phyloP scores from a whole-genome alignment of 768 basidiomycete genomes.

The Pleurotus pulmonarius region DNA sequence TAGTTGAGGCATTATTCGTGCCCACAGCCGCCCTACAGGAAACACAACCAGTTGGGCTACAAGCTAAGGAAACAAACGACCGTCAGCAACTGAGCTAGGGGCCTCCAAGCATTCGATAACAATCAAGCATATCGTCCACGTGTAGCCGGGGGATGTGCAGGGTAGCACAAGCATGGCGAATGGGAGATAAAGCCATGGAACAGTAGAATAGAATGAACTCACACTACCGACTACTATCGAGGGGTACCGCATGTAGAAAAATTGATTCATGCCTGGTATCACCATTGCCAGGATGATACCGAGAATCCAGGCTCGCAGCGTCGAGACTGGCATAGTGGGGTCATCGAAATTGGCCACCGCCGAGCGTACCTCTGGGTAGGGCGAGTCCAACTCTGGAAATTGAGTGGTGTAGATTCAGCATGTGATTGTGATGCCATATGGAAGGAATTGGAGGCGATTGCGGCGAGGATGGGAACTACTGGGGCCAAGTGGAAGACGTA shows the following conservation, averaged over 20 bases:
- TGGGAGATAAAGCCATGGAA: neutral
- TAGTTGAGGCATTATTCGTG: constrained; percentile 50
- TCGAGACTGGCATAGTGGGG: constrained; percentile 29
- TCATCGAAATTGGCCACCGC: constrained; percentile 68
- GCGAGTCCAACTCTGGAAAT: constrained; percentile 59
- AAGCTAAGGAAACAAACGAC: constrained; percentile 30
- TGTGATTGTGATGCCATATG: constrained; percentile 3
- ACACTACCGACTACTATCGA: constrained; percentile 55
- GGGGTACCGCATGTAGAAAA: constrained; percentile 72
- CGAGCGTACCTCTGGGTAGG: constrained; percentile 73
- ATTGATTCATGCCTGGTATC: constrained; percentile 73
- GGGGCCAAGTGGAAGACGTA: neutral
- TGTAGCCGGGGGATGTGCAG: constrained; percentile 1
- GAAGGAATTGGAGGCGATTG: neutral
- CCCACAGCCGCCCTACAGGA: constrained; percentile 66
- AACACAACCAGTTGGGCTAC: constrained; percentile 72
- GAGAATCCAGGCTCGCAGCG: constrained; percentile 58
- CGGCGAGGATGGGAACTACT: neutral
- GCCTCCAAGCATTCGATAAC: neutral
- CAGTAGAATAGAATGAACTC: constrained; percentile 17
- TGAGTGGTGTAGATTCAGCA: neutral
- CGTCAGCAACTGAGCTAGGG: neutral
- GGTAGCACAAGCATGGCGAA: neutral
- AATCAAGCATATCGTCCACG: neutral
- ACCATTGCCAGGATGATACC: constrained; percentile 55